phyloP scores from a whole-genome alignment of 148 eudicot genomes.

The Silene uniflora region DNA sequence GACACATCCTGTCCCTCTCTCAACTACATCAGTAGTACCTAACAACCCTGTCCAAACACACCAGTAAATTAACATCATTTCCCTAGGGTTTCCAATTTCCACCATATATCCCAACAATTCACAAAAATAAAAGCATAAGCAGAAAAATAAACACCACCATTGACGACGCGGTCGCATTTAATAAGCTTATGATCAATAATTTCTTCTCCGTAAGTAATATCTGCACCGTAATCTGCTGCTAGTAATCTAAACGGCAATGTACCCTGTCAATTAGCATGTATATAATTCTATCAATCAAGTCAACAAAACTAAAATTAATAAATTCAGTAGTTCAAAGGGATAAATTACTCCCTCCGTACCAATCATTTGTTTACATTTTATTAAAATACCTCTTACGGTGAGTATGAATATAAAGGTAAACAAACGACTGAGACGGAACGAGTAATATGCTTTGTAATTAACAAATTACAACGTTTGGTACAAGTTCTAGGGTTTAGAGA shows the following conservation, averaged over 20 bases:
- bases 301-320: neutral
- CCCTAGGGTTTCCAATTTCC: neutral
- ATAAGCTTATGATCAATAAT: constrained; percentile 84
- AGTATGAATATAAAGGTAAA: no score
- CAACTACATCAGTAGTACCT: constrained; percentile 70
- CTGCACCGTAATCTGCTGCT: constrained; percentile 81
- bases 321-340: neutral
- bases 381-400: no score
- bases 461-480: no score
- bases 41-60: constrained; percentile 37
- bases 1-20: constrained; percentile 60
- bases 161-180: constrained; percentile 70
- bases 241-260: constrained; percentile 76
- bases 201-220: constrained; percentile 85
- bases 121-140: neutral
- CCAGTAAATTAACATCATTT: neutral
- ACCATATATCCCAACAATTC: neutral
- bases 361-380: no score
- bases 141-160: constrained; percentile 33
- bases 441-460: neutral
- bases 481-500: neutral
- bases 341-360: neutral
- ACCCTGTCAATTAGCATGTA: constrained; percentile 39
- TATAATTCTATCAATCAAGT: neutral
- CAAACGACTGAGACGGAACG: no score